Evolutionary conservation across 2,329 filamentous ascomycete species (phyloP).

Genomic region (Penicillium olsonii): DNA sequence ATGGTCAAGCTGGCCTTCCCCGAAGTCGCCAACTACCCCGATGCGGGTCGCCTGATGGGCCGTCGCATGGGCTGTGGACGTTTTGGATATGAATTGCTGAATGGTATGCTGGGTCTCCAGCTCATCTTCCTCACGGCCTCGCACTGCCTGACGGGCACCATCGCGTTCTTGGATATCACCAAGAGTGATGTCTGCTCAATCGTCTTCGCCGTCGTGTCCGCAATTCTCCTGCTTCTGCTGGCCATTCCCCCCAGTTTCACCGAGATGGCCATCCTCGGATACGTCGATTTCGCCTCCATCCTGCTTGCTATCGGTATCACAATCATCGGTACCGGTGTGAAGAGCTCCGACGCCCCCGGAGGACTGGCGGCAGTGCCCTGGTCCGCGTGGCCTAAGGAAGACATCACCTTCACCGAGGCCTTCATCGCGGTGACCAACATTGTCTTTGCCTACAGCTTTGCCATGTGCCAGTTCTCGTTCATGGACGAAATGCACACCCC

Average conservation of each 20-base stretch:
- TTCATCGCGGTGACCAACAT: conserved; percentile 38
- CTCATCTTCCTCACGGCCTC: conserved; percentile 46
- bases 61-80: conserved; percentile 42
- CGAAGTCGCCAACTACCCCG: conserved; percentile 45
- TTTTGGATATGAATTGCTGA: conserved; percentile 44
- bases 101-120: conserved; percentile 45
- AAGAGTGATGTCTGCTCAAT: conserved; percentile 39
- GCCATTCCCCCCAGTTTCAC: conserved; percentile 36
- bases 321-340: conserved; percentile 34
- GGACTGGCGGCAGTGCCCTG: conserved; percentile 29
- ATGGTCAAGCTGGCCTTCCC: conserved; percentile 39
- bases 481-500: conserved; percentile 40
- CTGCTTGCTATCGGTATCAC: conserved; percentile 34
- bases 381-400: conserved; percentile 27
- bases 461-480: conserved; percentile 41
- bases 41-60: conserved; percentile 45
- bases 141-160: conserved; percentile 49
- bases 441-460: conserved; percentile 46
- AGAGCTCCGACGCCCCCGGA: conserved; percentile 21
- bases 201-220: conserved; percentile 46
- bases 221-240: conserved; percentile 32
- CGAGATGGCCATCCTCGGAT: conserved; percentile 38
- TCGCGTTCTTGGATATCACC: conserved; percentile 46
- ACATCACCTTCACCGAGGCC: conserved; percentile 29
- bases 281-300: conserved; percentile 37